Conservation (phyloP, 169 alveolate species). For the Theileria parva region DNA sequence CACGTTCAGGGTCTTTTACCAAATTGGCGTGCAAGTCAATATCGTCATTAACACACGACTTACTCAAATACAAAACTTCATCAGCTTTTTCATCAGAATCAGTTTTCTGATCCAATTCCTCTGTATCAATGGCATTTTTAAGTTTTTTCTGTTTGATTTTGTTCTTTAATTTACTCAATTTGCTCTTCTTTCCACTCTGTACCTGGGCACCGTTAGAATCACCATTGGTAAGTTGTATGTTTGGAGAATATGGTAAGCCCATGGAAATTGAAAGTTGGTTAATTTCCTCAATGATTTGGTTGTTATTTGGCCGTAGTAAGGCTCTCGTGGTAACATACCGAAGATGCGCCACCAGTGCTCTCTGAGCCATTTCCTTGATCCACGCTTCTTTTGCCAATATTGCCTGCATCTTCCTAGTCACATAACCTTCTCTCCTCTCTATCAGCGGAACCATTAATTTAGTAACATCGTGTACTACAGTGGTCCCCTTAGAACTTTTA, state of each 20-base stretch:
- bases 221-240: slow-evolving; percentile 33
- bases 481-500: slow-evolving; percentile 8
- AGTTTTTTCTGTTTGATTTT: slow-evolving; percentile 19
- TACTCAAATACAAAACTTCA: slow-evolving; percentile 15
- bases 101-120: background rate
- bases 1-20: slow-evolving; percentile 23
- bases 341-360: slow-evolving; percentile 59
- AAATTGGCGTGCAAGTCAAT: slow-evolving; percentile 1
- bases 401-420: slow-evolving; percentile 51
- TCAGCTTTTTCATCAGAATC: background rate
- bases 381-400: slow-evolving; percentile 59
- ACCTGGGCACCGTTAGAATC: background rate
- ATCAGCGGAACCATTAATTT: slow-evolving; percentile 46
- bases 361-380: slow-evolving; percentile 67
- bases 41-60: slow-evolving; percentile 38
- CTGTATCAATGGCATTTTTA: background rate
- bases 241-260: slow-evolving; percentile 64
- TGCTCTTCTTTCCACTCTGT: slow-evolving; percentile 18
- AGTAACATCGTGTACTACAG: slow-evolving; percentile 45
- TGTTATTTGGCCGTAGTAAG: slow-evolving; percentile 24
- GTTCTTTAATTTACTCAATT: slow-evolving; percentile 57
- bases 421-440: slow-evolving; percentile 35
- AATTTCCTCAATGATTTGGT: slow-evolving; percentile 31
- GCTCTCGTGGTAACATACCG: slow-evolving; percentile 52
- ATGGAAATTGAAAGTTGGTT: slow-evolving; percentile 48